A percentile compares a stretch with the other conserved stretches of the same genome.
Evolutionary conservation across 805 yeast genomes (phyloP).

Genomic region (Ogataea degrootiae): DNA sequence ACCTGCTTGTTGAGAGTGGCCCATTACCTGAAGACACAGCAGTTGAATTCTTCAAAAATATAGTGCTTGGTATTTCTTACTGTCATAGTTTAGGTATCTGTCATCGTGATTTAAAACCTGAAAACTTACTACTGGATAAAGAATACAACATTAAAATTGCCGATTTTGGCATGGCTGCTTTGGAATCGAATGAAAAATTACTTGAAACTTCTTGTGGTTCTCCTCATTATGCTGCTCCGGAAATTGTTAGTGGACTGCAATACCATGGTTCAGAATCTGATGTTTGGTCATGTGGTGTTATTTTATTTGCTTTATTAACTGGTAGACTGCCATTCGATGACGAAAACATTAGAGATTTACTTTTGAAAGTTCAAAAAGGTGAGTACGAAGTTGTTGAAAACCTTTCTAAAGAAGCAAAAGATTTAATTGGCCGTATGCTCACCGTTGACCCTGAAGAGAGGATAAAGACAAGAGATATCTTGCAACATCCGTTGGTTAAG

Average conservation of each 20-base stretch:
- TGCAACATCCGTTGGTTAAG: slow-evolving; percentile 73
- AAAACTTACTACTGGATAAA: slow-evolving; percentile 72
- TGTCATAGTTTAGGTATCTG: slow-evolving; percentile 67
- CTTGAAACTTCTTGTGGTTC: slow-evolving; percentile 96
- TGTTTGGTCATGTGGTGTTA: slow-evolving; percentile 98
- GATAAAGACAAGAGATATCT: slow-evolving; percentile 71
- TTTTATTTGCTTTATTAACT: slow-evolving; percentile 85
- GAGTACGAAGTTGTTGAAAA: slow-evolving; percentile 77
- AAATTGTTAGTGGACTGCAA: slow-evolving; percentile 89
- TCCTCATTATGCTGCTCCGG: slow-evolving; percentile 98
- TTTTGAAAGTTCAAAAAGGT: slow-evolving; percentile 90
- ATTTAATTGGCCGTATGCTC: slow-evolving; percentile 75
- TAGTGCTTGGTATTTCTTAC: slow-evolving; percentile 59
- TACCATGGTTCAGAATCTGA: slow-evolving; percentile 97
- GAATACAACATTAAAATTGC: slow-evolving; percentile 91
- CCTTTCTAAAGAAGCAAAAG: slow-evolving; percentile 79
- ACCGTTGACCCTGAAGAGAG: slow-evolving; percentile 77
- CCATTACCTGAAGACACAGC: slow-evolving; percentile 88
- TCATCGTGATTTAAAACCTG: slow-evolving; percentile 79
- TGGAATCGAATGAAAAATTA: slow-evolving; percentile 73
- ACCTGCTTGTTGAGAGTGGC: slow-evolving; percentile 83
- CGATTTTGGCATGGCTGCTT: slow-evolving; percentile 98
- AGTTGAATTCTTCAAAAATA: slow-evolving; percentile 75
- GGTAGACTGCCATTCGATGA: slow-evolving; percentile 97
- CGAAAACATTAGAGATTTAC: slow-evolving; percentile 82